Base-by-base conservation (phyloP, 352 stramenopile genomes). In the Phytophthora pseudosyringae region DNA sequence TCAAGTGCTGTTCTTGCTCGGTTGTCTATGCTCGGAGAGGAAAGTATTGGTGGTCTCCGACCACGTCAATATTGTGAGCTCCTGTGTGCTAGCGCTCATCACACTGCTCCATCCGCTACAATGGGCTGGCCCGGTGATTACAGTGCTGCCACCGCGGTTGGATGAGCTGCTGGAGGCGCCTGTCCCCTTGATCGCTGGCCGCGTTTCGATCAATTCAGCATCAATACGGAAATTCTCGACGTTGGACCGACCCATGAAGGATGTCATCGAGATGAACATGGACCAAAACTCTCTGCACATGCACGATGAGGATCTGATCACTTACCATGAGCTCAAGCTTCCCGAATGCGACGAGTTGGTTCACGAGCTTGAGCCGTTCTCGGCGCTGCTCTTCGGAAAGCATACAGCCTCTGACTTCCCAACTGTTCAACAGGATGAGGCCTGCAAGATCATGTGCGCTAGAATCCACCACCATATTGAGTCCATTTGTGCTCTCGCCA, bases 181-280 rank as follows among this genome's bases (percentile, higher is more conserved):
- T 3, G 86, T 94, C 8, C 86, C 86, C 8, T 52, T 94, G 13
- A 91, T 94, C 31, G 86, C 83, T 15, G 86, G 86, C n/a, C 80
- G 84, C 6, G 82, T 94, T 18, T 89, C 78, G 0, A 82, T 86
- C 31, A 76, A 76, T 26, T 87, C 75, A 5, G 70, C 60, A 0
- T 55, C 59, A 9, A 80, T 78, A 43, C 63, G 52, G 13, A 84
- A 78, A 2, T 89, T 87, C 36, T 89, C 82, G 21, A 90, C 83
- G 21, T 58, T 90, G 25, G 73, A 71, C 4, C 66, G 59, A 11
- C 78, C 84, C 9, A 91, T 93, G 75, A 73, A 72, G 11, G 83
- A 83, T 13, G 80, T 94, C 11, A 89, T 93, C 47, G 81, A 93
- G 59, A 90, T 94, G 75, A 86, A 90, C 40, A 88, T 94, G 79